phyloP scores from a whole-genome alignment of 352 stramenopile species.

The Globisporangium megalacanthum region DNA sequence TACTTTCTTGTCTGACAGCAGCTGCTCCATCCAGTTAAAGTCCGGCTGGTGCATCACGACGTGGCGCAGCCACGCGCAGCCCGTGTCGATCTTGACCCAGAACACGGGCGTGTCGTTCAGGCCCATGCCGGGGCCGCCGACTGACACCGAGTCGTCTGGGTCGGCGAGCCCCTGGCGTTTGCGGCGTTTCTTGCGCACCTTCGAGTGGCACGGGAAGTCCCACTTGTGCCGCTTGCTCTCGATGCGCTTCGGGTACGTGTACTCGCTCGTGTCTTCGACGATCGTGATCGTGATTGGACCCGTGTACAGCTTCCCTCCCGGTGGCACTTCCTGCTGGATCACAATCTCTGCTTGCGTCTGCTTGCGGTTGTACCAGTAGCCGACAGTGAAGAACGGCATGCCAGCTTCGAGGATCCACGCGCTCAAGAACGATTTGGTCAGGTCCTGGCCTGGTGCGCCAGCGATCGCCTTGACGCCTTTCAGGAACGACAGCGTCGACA shows the following conservation, averaged over 20 bases:
- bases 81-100: slow-evolving; percentile 84
- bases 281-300: slow-evolving; percentile 82
- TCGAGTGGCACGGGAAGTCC: slow-evolving; percentile 82
- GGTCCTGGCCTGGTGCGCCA: slow-evolving; percentile 65
- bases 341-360: slow-evolving; percentile 84
- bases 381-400: slow-evolving; percentile 84
- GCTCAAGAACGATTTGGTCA: slow-evolving; percentile 76
- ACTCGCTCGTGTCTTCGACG: slow-evolving; percentile 81
- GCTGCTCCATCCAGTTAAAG: slow-evolving; percentile 88
- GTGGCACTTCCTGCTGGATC: slow-evolving; percentile 75
- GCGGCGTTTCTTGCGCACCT: slow-evolving; percentile 83
- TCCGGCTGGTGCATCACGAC: slow-evolving; percentile 85
- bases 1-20: slow-evolving; percentile 81
- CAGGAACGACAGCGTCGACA: slow-evolving; percentile 74
- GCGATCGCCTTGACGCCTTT: slow-evolving; percentile 79
- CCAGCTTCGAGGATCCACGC: slow-evolving; percentile 78
- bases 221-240: slow-evolving; percentile 84
- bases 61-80: slow-evolving; percentile 67
- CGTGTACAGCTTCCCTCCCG: slow-evolving; percentile 74
- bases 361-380: slow-evolving; percentile 88
- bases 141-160: slow-evolving; percentile 71
- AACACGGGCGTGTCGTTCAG: slow-evolving; percentile 84
- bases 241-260: slow-evolving; percentile 76
- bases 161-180: slow-evolving; percentile 77
- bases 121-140: slow-evolving; percentile 72